Evolutionary conservation across 495 filamentous ascomycete genomes (phyloP), one percentile per base, ranked within the genome.

Genomic region (Lentithecium fluviatile): DNA sequence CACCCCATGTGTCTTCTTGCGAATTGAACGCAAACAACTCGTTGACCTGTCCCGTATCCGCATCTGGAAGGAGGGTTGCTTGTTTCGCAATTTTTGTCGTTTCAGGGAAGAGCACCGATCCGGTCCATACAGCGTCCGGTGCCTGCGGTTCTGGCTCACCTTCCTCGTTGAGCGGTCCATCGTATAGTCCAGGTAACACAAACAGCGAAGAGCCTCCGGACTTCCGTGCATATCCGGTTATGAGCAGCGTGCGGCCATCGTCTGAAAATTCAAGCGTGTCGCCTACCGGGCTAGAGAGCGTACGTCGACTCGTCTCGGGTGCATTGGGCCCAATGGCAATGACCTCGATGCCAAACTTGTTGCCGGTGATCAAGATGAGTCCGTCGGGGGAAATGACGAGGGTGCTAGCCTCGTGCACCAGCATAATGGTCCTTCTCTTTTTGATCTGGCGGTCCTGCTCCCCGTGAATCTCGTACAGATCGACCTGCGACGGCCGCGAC

Each of bases 331-430:
- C 84, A 19, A 95, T 73, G 6, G 90, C 86, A 46, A 91, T 84
- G 0, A 96, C 88, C 67, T 96, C 91, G 58, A 96, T 91, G 13
- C 87, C 88, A 29, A 88, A 88, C 65, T 89, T 83, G 75, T 89
- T 95, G 11, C 89, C 90, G n/a, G 90, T 85, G 21, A 90, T 91
- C 58, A 96, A 77, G 19, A 95, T 88, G 43, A 84, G 80, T 20
- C 90, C 91, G 48, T 84, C 86, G 0, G 91, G 91, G 0, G 90
- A 91, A 23, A 96, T 76, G 7, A 86, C 84, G 60, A 96, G 86
- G 11, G 61, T 32, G 42, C 32, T 40, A 6, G 59, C 52, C 26
- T 70, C 68, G 47, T 40, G 88, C 83, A 58, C 88, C 81, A 62
- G 90, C 88, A 54, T 80, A 77, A 75, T 93, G 83, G 65, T 95